Percentiles rank a stretch among this genome's conserved stretches.
Evolutionary conservation across 768 basidiomycete genomes (phyloP).

Genomic region (Saitozyma podzolica): DNA sequence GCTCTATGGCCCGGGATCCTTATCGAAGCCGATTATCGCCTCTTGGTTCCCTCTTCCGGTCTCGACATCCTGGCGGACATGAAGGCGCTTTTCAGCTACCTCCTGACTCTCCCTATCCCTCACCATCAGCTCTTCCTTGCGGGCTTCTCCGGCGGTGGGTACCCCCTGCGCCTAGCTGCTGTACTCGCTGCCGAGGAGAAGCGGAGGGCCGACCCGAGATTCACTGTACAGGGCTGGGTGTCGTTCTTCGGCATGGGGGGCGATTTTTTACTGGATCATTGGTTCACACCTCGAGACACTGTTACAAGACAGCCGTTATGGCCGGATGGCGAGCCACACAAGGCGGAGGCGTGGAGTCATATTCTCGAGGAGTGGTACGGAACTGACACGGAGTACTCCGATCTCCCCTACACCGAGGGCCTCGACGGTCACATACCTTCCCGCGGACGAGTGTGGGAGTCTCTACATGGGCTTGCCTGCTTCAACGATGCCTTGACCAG

Average conservation of each 20-base stretch:
- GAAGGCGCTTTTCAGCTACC: constrained; percentile 6
- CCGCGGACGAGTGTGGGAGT: constrained; percentile 3
- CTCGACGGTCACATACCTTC: not conserved
- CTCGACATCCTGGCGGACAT: constrained; percentile 9
- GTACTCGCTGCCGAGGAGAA: constrained; percentile 6
- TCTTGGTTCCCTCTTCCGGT: constrained; percentile 8
- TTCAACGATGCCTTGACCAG: constrained; percentile 8
- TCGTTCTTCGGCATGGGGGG: constrained; percentile 16
- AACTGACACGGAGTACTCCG: not conserved
- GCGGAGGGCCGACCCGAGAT: not conserved
- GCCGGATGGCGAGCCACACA: not conserved
- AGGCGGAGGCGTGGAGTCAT: not conserved
- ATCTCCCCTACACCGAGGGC: not conserved
- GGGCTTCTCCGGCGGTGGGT: constrained; percentile 16
- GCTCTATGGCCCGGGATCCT: constrained; percentile 4
- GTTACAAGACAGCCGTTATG: not conserved
- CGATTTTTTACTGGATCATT: constrained; percentile 11
- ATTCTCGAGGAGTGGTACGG: not conserved
- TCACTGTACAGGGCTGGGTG: not conserved
- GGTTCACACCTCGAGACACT: not conserved
- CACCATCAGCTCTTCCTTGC: constrained; percentile 9
- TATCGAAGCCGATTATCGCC: constrained; percentile 15
- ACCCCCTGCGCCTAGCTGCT: constrained; percentile 9
- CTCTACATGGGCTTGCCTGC: not conserved
- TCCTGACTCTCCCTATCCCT: not conserved